phyloP scores from a whole-genome alignment of 2,329 filamentous ascomycete species.

The Cyphellophora attinorum region DNA sequence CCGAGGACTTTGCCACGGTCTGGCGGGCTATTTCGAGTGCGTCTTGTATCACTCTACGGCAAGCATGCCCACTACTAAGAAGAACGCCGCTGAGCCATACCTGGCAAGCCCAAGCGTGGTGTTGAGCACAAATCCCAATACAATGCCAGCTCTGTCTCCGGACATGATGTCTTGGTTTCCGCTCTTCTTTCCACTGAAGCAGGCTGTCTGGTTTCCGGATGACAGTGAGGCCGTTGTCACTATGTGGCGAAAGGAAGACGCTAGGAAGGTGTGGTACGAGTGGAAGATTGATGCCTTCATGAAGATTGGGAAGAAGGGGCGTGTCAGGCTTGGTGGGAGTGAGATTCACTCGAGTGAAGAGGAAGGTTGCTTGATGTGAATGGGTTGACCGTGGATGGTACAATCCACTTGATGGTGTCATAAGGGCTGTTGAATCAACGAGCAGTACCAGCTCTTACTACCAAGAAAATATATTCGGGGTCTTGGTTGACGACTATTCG shows the following conservation, averaged over 20 bases:
- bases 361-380: constrained; percentile 1
- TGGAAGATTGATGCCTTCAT: constrained; percentile 84
- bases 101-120: constrained; percentile 53
- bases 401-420: not conserved
- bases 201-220: constrained; percentile 48
- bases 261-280: constrained; percentile 96
- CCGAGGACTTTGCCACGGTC: constrained; percentile 76
- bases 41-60: constrained; percentile 62
- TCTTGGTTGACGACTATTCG: too few relatives aligned
- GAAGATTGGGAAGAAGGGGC: constrained; percentile 33
- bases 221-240: constrained; percentile 77
- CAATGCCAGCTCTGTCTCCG: constrained; percentile 83
- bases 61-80: not conserved
- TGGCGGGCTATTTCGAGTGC: constrained; percentile 93
- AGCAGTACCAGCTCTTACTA: too few relatives aligned
- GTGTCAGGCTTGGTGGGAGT: constrained; percentile 11
- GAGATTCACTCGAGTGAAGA: not conserved
- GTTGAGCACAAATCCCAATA: constrained; percentile 84
- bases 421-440: too few relatives aligned
- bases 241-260: constrained; percentile 95
- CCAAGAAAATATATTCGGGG: too few relatives aligned
- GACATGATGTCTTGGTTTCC: constrained; percentile 99
- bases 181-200: constrained; percentile 90
- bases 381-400: not conserved
- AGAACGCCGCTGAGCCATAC: not conserved